Evolutionary conservation across 352 stramenopile genomes (phyloP), one percentile per base, ranked within the genome.

Genomic region (Phytophthora sansomeana): DNA sequence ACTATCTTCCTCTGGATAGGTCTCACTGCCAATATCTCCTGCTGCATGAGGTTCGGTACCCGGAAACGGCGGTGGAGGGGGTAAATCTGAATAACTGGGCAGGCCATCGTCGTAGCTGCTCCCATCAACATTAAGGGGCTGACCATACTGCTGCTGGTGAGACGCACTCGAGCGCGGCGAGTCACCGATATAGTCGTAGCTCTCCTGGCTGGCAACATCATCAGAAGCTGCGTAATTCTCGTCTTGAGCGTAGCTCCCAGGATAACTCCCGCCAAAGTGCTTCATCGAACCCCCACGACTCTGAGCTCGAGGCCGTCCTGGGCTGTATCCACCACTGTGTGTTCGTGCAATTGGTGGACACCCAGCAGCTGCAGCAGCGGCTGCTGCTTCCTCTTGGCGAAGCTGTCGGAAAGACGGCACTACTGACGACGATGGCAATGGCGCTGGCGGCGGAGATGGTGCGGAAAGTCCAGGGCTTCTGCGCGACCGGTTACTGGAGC

Each of bases 331-430:
- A 14, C 53, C 56, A 39, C 76, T 86, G 28, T 72, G 54, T 19
- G 69, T 33, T 36, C 72, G 59, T 51, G 19, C 39, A 32, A 84
- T 72, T 1, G 67, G 62, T 19, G 60, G 62, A 19, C 67, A 67
- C 16, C 57, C 63, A 5, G 38, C 56, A 46, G 58, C 52, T 29
- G 67, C 60, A 13, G 61, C 53, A 38, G 52, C 55, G 29, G 67
- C 69, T 11, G 69, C 56, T n/a, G 74, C 69, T 65, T 85, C 63
- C 17, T 78, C 80, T 61, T 91, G 78, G 4, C 83, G 79, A 19
- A 90, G 57, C 33, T 78, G 70, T 7, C 82, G 80, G 43, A 91
- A 91, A 6, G 84, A 92, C 13, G 83, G 85, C 17, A 95, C 68
- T 9, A 33, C 60, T 11, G 74, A 72, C 19, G 71, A 71, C 5